These are phyloP conservation scores for Dothideomycetes sp. DNA, from an alignment of 2,329 filamentous ascomycete species.

Conservation along the genomic window DNA sequence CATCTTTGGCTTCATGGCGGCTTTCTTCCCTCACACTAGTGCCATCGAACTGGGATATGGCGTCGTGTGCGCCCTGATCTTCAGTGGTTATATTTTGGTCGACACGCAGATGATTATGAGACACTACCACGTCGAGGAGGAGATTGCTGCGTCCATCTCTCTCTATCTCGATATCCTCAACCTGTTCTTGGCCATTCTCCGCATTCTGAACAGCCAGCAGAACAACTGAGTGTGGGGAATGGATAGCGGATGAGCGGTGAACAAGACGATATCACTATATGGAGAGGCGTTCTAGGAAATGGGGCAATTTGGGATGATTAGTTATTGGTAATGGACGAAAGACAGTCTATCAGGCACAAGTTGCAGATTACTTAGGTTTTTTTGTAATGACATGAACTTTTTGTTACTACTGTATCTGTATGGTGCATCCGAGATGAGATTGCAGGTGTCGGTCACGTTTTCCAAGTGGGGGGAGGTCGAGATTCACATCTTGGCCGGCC, in stretches of 20 bases:
- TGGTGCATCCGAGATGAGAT: too few species aligned
- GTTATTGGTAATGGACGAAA: background rate
- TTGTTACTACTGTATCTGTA: too few species aligned
- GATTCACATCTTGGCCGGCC: too few species aligned
- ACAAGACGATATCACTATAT: background rate
- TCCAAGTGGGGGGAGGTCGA: too few species aligned
- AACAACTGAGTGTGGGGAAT: slow-evolving; percentile 64
- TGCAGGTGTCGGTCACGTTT: too few species aligned
- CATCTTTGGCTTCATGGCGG: slow-evolving; percentile 84
- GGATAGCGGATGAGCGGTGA: slow-evolving; percentile 8
- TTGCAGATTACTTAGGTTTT: background rate
- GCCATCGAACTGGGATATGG: slow-evolving; percentile 81
- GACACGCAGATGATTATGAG: slow-evolving; percentile 94
- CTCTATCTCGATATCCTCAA: slow-evolving; percentile 96
- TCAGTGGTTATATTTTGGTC: slow-evolving; percentile 89
- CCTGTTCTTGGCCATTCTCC: slow-evolving; percentile 87
- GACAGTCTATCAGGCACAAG: background rate
- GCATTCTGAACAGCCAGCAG: slow-evolving; percentile 91
- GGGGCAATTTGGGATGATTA: slow-evolving; percentile 1
- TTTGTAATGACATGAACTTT: too few species aligned
- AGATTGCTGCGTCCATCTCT: slow-evolving; percentile 84
- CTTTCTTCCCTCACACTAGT: slow-evolving; percentile 77
- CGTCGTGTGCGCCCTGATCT: slow-evolving; percentile 71
- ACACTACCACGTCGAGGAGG: slow-evolving; percentile 95
- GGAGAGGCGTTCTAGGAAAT: slow-evolving; percentile 3